These are phyloP conservation scores for Cladosporium sp. DNA, from an alignment of 2,329 filamentous ascomycete genomes.

Conservation along the genomic window DNA sequence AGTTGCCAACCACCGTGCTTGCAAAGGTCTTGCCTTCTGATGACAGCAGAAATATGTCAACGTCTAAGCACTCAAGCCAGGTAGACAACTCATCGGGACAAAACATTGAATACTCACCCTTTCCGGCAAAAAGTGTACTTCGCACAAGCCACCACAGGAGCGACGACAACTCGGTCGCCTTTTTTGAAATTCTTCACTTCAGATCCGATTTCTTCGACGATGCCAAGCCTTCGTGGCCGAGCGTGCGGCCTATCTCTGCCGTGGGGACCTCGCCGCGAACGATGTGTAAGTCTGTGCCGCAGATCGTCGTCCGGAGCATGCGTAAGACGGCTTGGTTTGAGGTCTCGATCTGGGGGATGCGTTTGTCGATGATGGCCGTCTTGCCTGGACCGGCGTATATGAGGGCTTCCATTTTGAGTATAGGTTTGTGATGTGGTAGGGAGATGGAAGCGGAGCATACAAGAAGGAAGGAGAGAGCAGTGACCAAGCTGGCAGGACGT, in stretches of 20 bases:
- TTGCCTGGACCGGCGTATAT: constrained; percentile 29
- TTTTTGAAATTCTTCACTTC: constrained; percentile 50
- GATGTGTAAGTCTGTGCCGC: constrained; percentile 54
- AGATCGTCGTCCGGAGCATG: constrained; percentile 32
- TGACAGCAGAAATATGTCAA: constrained; percentile 19
- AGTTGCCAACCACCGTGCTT: constrained; percentile 56
- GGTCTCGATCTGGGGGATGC: constrained; percentile 25
- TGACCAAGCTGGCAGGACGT: background rate
- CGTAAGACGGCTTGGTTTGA: constrained; percentile 42
- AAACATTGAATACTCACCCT: background rate
- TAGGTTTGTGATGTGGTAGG: background rate
- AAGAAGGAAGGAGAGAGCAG: background rate
- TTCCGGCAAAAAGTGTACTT: constrained; percentile 52
- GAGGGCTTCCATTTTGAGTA: constrained; percentile 28
- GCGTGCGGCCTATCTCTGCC: constrained; percentile 46
- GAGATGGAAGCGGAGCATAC: too few relatives aligned
- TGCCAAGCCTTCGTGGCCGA: constrained; percentile 57
- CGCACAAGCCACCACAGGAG: constrained; percentile 51
- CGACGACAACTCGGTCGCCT: constrained; percentile 52
- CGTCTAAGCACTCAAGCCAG: background rate
- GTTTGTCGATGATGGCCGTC: constrained; percentile 30
- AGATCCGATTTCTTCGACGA: constrained; percentile 48
- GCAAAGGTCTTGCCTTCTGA: constrained; percentile 56
- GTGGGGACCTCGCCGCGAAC: constrained; percentile 55
- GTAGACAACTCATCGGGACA: background rate